Evolutionary conservation across 768 basidiomycete species (phyloP).

Genomic region (Megacollybia marginata): DNA sequence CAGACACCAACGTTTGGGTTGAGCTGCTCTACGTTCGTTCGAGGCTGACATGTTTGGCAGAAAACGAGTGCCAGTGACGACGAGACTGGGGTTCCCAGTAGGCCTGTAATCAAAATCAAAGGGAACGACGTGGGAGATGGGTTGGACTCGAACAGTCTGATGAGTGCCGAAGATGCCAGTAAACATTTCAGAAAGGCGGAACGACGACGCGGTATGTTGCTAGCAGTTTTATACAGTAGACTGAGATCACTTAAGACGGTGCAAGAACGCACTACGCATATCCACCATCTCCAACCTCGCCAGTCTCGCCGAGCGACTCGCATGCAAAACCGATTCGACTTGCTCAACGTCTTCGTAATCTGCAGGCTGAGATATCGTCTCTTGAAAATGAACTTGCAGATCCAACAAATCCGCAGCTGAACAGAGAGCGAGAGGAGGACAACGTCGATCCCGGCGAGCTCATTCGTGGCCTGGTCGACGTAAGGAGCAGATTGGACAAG

Average conservation of each 20-base stretch:
- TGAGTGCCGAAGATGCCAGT: conserved; percentile 60
- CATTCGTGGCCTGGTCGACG: conserved; percentile 71
- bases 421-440: conserved; percentile 50
- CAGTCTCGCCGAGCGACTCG: conserved; percentile 31
- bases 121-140: conserved; percentile 45
- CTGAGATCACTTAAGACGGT: conserved; percentile 26
- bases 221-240: neutral
- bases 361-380: conserved; percentile 73
- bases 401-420: conserved; percentile 64
- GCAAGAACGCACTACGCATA: conserved; percentile 58
- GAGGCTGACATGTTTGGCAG: too few relatives aligned
- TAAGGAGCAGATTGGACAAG: conserved; percentile 60
- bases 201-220: conserved; percentile 41
- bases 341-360: conserved; percentile 49
- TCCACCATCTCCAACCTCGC: conserved; percentile 56
- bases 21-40: too few relatives aligned
- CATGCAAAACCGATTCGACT: conserved; percentile 36
- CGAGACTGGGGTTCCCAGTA: conserved; percentile 45
- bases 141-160: conserved; percentile 58
- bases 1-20: conserved; percentile 36
- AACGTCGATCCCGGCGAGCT: conserved; percentile 68
- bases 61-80: conserved; percentile 44
- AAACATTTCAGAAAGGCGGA: conserved; percentile 70
- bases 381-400: conserved; percentile 81
- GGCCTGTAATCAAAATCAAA: conserved; percentile 29